Conservation (phyloP, 2,329 filamentous ascomycete species). For the Hysterium pulicare region DNA sequence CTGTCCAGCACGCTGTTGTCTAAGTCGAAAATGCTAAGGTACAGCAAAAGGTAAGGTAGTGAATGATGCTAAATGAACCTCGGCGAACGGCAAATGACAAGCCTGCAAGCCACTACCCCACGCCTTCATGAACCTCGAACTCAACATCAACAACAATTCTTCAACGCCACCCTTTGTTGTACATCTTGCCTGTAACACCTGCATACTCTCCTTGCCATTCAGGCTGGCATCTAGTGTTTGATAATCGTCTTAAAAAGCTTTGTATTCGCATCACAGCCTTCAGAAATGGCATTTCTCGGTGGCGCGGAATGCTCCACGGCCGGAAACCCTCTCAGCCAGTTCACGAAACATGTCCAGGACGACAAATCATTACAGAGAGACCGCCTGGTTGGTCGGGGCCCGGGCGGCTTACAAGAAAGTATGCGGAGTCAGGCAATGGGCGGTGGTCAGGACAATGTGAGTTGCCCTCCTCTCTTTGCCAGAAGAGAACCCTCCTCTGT, state of each 20-base stretch:
- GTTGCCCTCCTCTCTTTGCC: conserved; percentile 10
- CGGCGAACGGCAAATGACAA: background rate
- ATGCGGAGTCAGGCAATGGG: conserved; percentile 71
- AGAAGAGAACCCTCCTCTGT: background rate
- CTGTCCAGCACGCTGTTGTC: too few relatives aligned
- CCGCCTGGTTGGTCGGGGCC: conserved; percentile 72
- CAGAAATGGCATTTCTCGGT: conserved; percentile 85
- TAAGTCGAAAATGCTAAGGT: too few relatives aligned
- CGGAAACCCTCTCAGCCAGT: conserved; percentile 93
- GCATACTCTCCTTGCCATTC: too few relatives aligned
- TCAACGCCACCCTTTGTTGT: background rate
- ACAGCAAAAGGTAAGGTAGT: too few relatives aligned
- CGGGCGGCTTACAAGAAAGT: conserved; percentile 67
- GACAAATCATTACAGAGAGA: conserved; percentile 94
- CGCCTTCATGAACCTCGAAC: background rate
- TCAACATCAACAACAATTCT: background rate
- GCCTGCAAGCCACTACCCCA: background rate
- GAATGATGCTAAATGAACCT: conserved; percentile 1
- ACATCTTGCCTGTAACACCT: background rate
- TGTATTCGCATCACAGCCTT: too few relatives aligned
- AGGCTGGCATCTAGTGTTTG: too few relatives aligned
- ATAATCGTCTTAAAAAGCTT: too few relatives aligned
- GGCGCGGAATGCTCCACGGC: conserved; percentile 96
- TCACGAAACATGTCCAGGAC: conserved; percentile 94
- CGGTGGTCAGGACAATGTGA: conserved; percentile 62